These are phyloP conservation scores for Dictyostelium brefeldianum DNA, from an alignment of 78 protist species.

Conservation along the genomic window DNA sequence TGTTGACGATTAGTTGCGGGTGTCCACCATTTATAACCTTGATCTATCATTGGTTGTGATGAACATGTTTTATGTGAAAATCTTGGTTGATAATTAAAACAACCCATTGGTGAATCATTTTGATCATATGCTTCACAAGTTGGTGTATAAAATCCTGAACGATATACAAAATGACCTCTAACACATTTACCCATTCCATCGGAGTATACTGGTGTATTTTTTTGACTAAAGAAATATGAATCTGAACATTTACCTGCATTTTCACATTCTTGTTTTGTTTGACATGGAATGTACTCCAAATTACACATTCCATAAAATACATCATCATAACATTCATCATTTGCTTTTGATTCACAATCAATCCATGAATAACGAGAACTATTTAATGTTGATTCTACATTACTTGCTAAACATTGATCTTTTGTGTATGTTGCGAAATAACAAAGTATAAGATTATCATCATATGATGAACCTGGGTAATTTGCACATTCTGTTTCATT, in stretches of 20 bases:
- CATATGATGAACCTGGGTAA: neutral
- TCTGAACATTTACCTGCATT: conserved; percentile 41
- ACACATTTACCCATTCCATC: conserved; percentile 48
- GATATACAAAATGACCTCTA: conserved; percentile 9
- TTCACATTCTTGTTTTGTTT: conserved; percentile 35
- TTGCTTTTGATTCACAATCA: neutral
- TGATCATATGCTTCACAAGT: conserved; percentile 8
- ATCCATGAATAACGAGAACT: conserved; percentile 3
- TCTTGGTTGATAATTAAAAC: neutral
- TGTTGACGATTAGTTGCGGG: conserved; percentile 11
- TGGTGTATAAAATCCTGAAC: neutral
- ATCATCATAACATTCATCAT: conserved; percentile 16
- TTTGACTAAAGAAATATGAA: neutral
- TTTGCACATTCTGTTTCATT: neutral
- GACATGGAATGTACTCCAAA: neutral
- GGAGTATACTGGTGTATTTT: neutral
- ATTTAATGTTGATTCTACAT: too few relatives aligned
- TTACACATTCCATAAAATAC: neutral
- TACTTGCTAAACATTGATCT: neutral
- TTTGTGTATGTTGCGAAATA: neutral
- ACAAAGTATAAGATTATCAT: neutral
- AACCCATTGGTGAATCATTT: conserved; percentile 60
- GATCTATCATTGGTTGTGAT: neutral
- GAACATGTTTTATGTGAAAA: neutral
- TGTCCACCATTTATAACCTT: conserved; percentile 40